Evolutionary conservation across 306 rosid species (phyloP).

Genomic region (Parietaria judaica): DNA sequence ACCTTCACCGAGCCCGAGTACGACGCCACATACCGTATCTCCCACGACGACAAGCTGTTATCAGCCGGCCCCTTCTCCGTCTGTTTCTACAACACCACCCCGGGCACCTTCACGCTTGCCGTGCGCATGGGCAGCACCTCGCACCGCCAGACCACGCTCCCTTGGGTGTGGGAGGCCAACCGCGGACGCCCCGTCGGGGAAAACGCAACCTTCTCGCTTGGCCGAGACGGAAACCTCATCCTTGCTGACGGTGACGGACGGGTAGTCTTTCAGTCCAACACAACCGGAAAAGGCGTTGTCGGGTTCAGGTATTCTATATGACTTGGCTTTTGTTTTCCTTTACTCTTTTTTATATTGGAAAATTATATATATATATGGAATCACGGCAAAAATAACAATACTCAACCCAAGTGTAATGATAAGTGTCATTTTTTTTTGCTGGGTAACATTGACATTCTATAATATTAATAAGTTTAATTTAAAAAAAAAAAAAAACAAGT

Average conservation of each 20-base stretch:
- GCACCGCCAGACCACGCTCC: constrained; percentile 31
- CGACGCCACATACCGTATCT: constrained; percentile 31
- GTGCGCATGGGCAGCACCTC: constrained; percentile 40
- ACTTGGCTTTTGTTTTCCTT: too few species aligned
- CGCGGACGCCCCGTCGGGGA: constrained; percentile 56
- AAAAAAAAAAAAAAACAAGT: too few species aligned
- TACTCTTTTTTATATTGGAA: too few species aligned
- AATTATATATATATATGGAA: too few species aligned
- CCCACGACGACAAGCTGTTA: constrained; percentile 5
- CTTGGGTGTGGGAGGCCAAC: constrained; percentile 85
- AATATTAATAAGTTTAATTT: too few species aligned
- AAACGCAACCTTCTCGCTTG: constrained; percentile 49
- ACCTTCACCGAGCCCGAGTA: constrained; percentile 29
- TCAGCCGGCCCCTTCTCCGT: constrained; percentile 39
- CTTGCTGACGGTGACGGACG: constrained; percentile 46
- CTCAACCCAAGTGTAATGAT: too few species aligned
- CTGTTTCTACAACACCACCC: constrained; percentile 63
- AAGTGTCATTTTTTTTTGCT: too few species aligned
- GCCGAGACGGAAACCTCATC: constrained; percentile 45
- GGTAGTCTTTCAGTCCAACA: constrained; percentile 56
- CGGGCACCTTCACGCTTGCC: constrained; percentile 58
- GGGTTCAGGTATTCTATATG: too few species aligned
- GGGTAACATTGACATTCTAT: too few species aligned
- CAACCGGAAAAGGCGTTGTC: constrained; percentile 41
- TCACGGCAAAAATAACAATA: too few species aligned